Evolutionary conservation across 176 grass and related monocot genomes (phyloP), one percentile per base, ranked within the genome.

Genomic region (Zoysia pacifica): DNA sequence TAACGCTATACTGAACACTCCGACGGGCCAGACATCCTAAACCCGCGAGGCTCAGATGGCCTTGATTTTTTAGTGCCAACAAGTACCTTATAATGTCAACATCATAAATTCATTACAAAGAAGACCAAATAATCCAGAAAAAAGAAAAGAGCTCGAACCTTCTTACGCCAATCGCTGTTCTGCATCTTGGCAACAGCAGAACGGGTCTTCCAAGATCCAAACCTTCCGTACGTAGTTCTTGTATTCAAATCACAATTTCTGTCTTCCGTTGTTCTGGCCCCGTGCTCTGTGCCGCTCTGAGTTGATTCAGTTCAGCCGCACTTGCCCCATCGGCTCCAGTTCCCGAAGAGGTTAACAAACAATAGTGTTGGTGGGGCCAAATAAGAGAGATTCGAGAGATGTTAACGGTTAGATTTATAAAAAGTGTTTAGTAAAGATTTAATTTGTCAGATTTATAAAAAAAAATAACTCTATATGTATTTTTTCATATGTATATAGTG

Each of bases 251-350:
- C 62, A 14, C 11, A 37, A 65, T 12, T 67, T 13, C 18, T 16
- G 38, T 38, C 9, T 50, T n/a, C n/a, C 11, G 9, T 51, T 41
- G 51, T 2, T 50, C 60, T 2, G 39, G 13, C 39, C n/a, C 38
- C 10, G 42, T 47, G 53, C 37, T 52, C 54, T 62, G 45, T 76
- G 9, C 44, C 48, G n/a, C 75, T 85, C 67, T 56, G 48, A 20
- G 59, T 28, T 7, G 16, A 28, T 28, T 28, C 28, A 28, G 60
- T 41, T 85, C 77, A 85, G 64, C 71, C 71, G 82, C 87, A 89
- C 82, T 85, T 72, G 38, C 77, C 87, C 87, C 87, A 85, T 65
- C 77, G 48, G 56, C 77, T 84, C 77, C 87, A 65, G 46, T 77
- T 76, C 65, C 71, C 71, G 28, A 85, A 28, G 28, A 28, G 28